Base-by-base conservation (phyloP, 2,329 filamentous ascomycete genomes). In the Paecilomyces formosus region DNA sequence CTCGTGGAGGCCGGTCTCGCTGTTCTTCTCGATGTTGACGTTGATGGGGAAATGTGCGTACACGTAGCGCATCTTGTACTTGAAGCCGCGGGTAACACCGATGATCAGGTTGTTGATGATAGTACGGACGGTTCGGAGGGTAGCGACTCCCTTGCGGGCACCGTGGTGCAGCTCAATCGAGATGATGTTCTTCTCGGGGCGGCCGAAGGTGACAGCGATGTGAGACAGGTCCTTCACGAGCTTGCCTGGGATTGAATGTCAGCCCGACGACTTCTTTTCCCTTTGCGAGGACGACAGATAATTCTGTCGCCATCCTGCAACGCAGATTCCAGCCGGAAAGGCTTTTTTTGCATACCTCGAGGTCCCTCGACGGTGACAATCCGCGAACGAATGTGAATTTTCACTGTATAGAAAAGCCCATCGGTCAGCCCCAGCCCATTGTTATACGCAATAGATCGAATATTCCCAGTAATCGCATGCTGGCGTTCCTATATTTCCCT, bases 41-140 rank as follows among this genome's bases (percentile, higher is more conserved):
- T 99, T 99, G 91, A 99, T 99, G 82, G 94, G 94, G 79, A 99
- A 99, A 88, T 99, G 94, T 79, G 94, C 94, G 81, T 99, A 99
- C 81, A 99, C 94, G 85, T 99, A 99, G 76, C 95, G 91, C 93
- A 99, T 97, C 90, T 99, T 99, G 89, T 99, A 99, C 85, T 95
- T 95, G 90, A 89, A 99, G 71, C 94, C 94, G 85, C 93, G 96
- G 79, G 94, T 99, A 70, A 99, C 94, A 80, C 94, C 94, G 74
- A 92, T 88, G 81, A 99, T 90, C 82, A 99, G 79, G 89, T 99
- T 99, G 87, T 95, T 90, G 86, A 99, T 96, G 81, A 97, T 81
- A 68, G 93, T 93, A 77, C 92, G 91, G 83, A 99, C 94, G 75
- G 94, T 99, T 74, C 94, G 92, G 81, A 99, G 92, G 71, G 93